These are phyloP conservation scores for Ogataea pini DNA, from an alignment of 805 yeast genomes.

Conservation along the genomic window DNA sequence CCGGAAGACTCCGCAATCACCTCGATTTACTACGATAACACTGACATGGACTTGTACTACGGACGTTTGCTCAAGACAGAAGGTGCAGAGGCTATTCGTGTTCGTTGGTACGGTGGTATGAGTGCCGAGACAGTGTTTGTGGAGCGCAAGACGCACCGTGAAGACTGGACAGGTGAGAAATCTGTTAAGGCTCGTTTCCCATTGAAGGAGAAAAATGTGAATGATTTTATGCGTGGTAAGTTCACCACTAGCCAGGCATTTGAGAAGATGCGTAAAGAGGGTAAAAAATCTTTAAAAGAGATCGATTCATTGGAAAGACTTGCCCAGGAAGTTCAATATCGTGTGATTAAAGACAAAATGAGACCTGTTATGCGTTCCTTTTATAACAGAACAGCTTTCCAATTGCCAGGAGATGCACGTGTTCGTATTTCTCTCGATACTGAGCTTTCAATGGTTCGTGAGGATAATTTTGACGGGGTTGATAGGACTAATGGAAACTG, in stretches of 20 bases:
- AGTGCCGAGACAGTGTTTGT: slow-evolving; percentile 86
- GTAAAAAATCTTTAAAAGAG: slow-evolving; percentile 82
- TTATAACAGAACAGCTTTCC: slow-evolving; percentile 98
- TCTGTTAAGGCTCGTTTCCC: slow-evolving; percentile 98
- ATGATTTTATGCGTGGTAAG: slow-evolving; percentile 78
- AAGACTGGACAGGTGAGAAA: slow-evolving; percentile 99
- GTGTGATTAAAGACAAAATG: slow-evolving; percentile 76
- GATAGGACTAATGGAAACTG: slow-evolving; percentile 92
- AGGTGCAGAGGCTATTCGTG: slow-evolving; percentile 98
- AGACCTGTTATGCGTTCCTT: slow-evolving; percentile 96
- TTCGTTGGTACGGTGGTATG: slow-evolving; percentile 99
- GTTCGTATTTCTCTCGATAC: slow-evolving; percentile 98
- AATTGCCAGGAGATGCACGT: slow-evolving; percentile 98
- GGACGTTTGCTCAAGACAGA: slow-evolving; percentile 95
- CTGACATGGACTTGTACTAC: slow-evolving; percentile 84
- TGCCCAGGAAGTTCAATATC: slow-evolving; percentile 91
- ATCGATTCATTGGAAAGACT: slow-evolving; percentile 89
- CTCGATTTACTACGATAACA: slow-evolving; percentile 92
- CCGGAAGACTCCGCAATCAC: slow-evolving; percentile 94
- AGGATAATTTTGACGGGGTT: slow-evolving; percentile 91
- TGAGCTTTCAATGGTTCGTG: slow-evolving; percentile 95
- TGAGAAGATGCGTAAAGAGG: slow-evolving; percentile 90
- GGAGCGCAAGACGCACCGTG: slow-evolving; percentile 97
- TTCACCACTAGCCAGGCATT: slow-evolving; percentile 88
- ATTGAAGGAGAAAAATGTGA: slow-evolving; percentile 86